Evolutionary conservation across 1,139 yeast genomes (phyloP), one percentile per base, ranked within the genome.

Genomic region (Sugiyamaella japonica): DNA sequence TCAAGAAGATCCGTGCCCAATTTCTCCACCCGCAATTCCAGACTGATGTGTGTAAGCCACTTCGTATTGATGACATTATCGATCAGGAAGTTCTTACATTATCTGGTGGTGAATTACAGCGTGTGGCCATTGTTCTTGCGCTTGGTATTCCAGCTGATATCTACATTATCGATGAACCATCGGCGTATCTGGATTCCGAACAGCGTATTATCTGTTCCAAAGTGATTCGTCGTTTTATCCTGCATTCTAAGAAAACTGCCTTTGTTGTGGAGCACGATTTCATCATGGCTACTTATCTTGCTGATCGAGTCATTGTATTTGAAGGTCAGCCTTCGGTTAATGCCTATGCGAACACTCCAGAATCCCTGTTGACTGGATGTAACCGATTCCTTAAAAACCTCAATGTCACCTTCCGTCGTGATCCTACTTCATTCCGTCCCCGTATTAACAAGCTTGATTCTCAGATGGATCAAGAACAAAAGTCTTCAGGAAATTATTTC

Each of bases 181-280:
- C 97, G 57, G 99, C 99, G 39, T 93, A 93, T 76, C 83, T 93
- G 73, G 99, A 93, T 77, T 91, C 98, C 57, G 99, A 93, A 77
- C 99, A 93, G 76, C 97, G 99, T 89, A 89, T 93, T 70, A 86
- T 93, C 65, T 95, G 99, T 79, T 88, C 99, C 57, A 93, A 93
- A 79, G 99, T 93, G 63, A 95, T 93, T 69, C 88, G 97, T 82
- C 86, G 97, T 75, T 93, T 89, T 71, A 89, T 95, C 69, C 79
- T 93, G 71, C 99, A 93, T 73, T 84, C 97, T 64, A 91, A 93
- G 79, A 93, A 91, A 81, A 90, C 99, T 48, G 99, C 99, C 8
- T 93, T 93, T 71, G 80, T 93, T 67, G 99, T 93, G 59, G 99
- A 93, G 85, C 99, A 93, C 85, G 99, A 93, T 84, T 93, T 93